phyloP scores from a whole-genome alignment of 1,284 basidiomycete species.

The Tylopilus orsonianus region DNA sequence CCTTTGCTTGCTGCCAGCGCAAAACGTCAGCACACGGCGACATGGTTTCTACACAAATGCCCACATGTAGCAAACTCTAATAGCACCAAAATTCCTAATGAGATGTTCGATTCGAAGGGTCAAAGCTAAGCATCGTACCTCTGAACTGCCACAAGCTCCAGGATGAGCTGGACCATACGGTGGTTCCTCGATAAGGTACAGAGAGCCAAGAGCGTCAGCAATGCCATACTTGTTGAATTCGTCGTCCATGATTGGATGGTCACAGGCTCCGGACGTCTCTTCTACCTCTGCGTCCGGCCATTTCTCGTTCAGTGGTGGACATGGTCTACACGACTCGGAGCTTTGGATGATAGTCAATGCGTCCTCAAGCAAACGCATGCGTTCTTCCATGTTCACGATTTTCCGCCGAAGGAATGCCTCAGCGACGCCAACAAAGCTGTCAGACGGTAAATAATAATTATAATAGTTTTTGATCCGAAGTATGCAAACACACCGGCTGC shows the following conservation, averaged over 20 bases:
- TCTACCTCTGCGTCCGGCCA: constrained; percentile 17
- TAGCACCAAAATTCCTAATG: not conserved
- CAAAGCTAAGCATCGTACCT: constrained; percentile 13
- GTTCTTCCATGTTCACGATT: constrained; percentile 42
- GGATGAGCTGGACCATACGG: not conserved
- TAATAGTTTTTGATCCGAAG: not conserved
- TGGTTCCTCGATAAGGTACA: constrained; percentile 13
- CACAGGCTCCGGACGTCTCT: constrained; percentile 2
- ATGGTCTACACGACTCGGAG: constrained; percentile 33
- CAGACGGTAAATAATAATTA: not conserved
- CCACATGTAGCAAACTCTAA: constrained; percentile 44
- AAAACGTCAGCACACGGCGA: not conserved
- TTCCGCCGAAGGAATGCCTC: constrained; percentile 48
- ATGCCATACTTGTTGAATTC: constrained; percentile 17
- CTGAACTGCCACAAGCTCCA: constrained; percentile 12
- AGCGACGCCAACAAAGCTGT: constrained; percentile 49
- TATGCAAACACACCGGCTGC: constrained; percentile 39
- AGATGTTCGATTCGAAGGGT: not conserved
- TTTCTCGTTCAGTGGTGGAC: constrained; percentile 37
- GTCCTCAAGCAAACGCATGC: constrained; percentile 50
- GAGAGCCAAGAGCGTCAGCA: constrained; percentile 10
- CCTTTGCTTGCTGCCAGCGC: constrained; percentile 16
- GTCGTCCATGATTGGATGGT: not conserved
- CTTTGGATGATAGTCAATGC: constrained; percentile 47
- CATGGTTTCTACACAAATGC: constrained; percentile 8